Evolutionary conservation across 148 eudicot genomes (phyloP), one percentile per base, ranked within the genome.

Genomic region (Cornus controversa): DNA sequence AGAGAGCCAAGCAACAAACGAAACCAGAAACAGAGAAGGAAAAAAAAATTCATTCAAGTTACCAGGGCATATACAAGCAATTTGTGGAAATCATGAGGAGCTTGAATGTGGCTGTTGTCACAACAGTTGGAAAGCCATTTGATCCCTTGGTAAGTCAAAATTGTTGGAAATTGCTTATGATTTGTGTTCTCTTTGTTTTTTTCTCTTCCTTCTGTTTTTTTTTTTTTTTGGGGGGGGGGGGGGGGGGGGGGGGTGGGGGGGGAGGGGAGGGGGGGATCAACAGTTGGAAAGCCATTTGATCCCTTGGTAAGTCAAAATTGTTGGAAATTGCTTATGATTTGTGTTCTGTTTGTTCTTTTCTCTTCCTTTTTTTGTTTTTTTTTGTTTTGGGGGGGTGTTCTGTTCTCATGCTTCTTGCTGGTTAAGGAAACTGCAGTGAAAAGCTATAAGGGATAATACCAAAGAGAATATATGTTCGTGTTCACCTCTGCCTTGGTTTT

Each of bases 41-140:
- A 80, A 90, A 88, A 85, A 91, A 86, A 85, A 96, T 93, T 66
- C 93, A 93, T 80, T 81, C 94, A 58, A 93, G 99, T 82, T 96
- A 93, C 78, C 99, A 93, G 83, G 99, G 99, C 14, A 93, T 96
- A 64, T 96, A 96, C 78, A 96, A 96, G 89, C 98, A 93, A 78
- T 91, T 96, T 85, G 98, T 96, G n/a, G 99, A 96, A 78, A 87
- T 89, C 47, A 89, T 93, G 98, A 89, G 90, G 83, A 91, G 94
- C 79, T 89, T 96, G 81, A 85, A 77, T 7, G 97, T 96, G 50
- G 79, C 94, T 75, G 90, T 80, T 57, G 85, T 96, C 37, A 88
- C 92, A 36, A 90, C 98, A 9, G 92, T 93, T 47, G 98, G 99
- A 75, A 96, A 90, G 88, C 94, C 94, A 70, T 96, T 96, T 80